Conservation (phyloP, 1,284 basidiomycete species). For the Wolfiporia cocos region DNA sequence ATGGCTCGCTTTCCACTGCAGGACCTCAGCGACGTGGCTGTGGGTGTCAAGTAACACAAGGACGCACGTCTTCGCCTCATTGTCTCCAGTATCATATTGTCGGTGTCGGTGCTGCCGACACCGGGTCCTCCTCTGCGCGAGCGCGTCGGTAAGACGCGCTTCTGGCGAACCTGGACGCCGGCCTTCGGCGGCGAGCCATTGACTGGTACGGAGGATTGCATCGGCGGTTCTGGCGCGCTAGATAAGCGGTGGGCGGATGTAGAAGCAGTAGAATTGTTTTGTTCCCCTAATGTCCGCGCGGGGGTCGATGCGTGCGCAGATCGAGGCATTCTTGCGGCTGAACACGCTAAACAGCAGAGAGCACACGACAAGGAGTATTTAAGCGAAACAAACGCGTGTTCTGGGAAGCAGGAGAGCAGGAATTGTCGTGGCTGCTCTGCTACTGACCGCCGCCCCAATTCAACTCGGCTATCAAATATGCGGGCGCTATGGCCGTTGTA, state of each 20-base stretch:
- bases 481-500: too few relatives aligned
- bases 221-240: constrained; percentile 1
- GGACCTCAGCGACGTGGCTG: constrained; percentile 8
- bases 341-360: too few relatives aligned
- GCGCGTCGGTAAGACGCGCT: constrained; percentile 75
- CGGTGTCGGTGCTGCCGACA: constrained; percentile 69
- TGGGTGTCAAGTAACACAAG: constrained; percentile 2
- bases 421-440: too few relatives aligned
- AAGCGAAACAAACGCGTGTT: too few relatives aligned
- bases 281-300: too few relatives aligned
- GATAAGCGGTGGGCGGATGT: constrained; percentile 1
- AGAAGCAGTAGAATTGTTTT: constrained; percentile 8
- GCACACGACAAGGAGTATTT: too few relatives aligned
- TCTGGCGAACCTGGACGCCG: constrained; percentile 35
- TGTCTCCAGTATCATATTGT: constrained; percentile 81
- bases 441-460: too few relatives aligned
- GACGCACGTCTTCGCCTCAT: constrained; percentile 72
- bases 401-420: too few relatives aligned
- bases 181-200: constrained; percentile 15
- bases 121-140: constrained; percentile 74
- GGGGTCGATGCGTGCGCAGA: too few relatives aligned
- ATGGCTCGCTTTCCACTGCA: constrained; percentile 63
- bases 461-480: too few relatives aligned
- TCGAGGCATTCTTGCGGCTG: too few relatives aligned
- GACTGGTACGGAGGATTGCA: constrained; percentile 10